Conservation (phyloP, 306 rosid genomes). For the Vigna mungo region DNA sequence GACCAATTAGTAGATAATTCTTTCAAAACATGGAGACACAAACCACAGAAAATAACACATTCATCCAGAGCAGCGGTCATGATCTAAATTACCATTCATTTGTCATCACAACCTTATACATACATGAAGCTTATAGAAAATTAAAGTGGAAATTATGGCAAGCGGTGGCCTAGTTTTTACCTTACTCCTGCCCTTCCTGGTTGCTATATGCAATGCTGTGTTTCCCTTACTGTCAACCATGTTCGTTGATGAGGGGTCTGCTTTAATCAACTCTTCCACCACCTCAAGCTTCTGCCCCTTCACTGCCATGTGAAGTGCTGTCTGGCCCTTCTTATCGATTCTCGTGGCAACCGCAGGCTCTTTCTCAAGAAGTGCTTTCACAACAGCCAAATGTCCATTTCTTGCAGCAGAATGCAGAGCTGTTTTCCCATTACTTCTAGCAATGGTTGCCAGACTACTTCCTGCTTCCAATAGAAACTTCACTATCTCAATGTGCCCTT, state of each 20-base stretch:
- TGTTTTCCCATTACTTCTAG: constrained; percentile 91
- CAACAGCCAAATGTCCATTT: constrained; percentile 83
- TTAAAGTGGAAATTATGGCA: not conserved
- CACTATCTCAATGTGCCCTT: constrained; percentile 84
- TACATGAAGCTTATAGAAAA: not conserved
- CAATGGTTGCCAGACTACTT: constrained; percentile 85
- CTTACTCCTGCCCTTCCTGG: constrained; percentile 84
- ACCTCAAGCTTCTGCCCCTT: constrained; percentile 87
- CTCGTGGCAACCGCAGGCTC: constrained; percentile 69
- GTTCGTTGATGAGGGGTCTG: constrained; percentile 67
- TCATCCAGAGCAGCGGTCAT: not conserved
- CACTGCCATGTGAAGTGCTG: constrained; percentile 97
- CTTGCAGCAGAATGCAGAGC: constrained; percentile 95
- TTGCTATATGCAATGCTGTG: constrained; percentile 83
- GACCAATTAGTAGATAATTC: not conserved
- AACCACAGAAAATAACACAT: not conserved
- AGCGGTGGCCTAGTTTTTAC: constrained; percentile 51
- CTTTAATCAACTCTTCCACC: constrained; percentile 71
- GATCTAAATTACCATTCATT: constrained; percentile 7
- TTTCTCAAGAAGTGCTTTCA: constrained; percentile 63
- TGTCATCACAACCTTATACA: not conserved
- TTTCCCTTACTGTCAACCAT: constrained; percentile 84
- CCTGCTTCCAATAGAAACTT: constrained; percentile 74
- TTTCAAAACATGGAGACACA: not conserved
- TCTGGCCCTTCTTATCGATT: constrained; percentile 90